These are phyloP conservation scores for Symbiodinium natans DNA, from an alignment of 73 alveolate genomes.

Conservation along the genomic window DNA sequence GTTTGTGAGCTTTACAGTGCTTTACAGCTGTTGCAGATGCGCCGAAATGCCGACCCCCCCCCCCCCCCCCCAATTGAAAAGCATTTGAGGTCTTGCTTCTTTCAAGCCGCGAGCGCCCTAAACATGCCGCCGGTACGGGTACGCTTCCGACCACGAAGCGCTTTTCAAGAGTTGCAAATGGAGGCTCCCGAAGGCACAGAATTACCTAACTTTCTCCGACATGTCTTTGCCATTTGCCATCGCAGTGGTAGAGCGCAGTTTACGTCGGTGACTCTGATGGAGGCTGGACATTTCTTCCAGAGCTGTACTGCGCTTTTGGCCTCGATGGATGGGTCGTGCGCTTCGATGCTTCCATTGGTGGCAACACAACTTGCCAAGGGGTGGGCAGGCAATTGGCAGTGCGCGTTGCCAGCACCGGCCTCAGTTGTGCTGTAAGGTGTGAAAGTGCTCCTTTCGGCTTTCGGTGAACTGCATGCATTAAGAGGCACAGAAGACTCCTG, in stretches of 20 bases:
- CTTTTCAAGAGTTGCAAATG: constrained; percentile 35
- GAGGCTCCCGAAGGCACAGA: neutral
- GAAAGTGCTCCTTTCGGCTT: no score
- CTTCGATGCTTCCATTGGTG: neutral
- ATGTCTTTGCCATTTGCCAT: no score
- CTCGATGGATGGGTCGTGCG: neutral
- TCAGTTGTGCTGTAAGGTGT: neutral
- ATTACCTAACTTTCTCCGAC: no score
- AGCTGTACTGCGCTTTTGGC: constrained; percentile 27
- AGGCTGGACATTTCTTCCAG: constrained; percentile 48
- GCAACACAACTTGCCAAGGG: constrained; percentile 21
- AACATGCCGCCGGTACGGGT: constrained; percentile 16
- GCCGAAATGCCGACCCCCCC: neutral
- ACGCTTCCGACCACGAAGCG: constrained; percentile 39
- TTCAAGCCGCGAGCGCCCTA: neutral
- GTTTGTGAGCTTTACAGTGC: neutral
- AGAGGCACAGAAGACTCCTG: constrained; percentile 45
- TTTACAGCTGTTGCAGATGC: neutral
- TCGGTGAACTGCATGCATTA: no score
- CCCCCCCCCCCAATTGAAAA: neutral
- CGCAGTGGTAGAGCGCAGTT: no score
- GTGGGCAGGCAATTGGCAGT: neutral
- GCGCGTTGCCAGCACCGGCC: neutral
- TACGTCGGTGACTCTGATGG: no score
- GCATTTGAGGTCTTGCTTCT: constrained; percentile 27